These are phyloP conservation scores for Pestalotiopsis sp. DNA, from an alignment of 2,329 filamentous ascomycete genomes.

Conservation along the genomic window DNA sequence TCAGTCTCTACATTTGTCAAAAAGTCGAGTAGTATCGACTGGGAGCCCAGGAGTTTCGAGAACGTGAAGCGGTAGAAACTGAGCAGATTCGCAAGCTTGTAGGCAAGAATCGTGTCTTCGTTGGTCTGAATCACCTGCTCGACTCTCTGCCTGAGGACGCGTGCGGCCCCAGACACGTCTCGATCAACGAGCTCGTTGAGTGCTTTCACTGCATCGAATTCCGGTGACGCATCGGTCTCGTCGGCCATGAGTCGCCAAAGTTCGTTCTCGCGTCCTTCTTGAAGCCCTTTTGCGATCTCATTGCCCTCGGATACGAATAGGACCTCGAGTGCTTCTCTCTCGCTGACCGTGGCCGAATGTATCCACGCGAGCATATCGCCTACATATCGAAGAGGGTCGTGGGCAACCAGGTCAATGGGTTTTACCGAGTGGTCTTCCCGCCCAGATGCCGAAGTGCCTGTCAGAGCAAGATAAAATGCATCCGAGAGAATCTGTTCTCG, in stretches of 20 bases:
- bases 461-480: constrained; percentile 85
- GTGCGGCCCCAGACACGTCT: constrained; percentile 78
- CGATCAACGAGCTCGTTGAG: constrained; percentile 86
- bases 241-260: constrained; percentile 74
- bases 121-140: constrained; percentile 93
- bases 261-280: constrained; percentile 79
- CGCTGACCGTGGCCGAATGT: constrained; percentile 91
- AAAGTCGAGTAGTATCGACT: constrained; percentile 70
- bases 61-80: constrained; percentile 90
- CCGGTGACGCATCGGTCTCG: constrained; percentile 50
- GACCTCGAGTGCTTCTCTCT: constrained; percentile 87
- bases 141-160: constrained; percentile 84
- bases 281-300: constrained; percentile 81
- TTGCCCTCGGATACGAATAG: constrained; percentile 90
- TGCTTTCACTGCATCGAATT: constrained; percentile 81
- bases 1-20: constrained; percentile 73
- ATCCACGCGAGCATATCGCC: constrained; percentile 98
- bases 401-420: constrained; percentile 90
- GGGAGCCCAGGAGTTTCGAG: constrained; percentile 71
- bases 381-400: constrained; percentile 88
- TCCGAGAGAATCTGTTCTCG: constrained; percentile 86
- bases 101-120: constrained; percentile 85
- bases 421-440: constrained; percentile 68
- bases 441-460: constrained; percentile 65
- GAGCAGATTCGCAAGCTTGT: constrained; percentile 87